phyloP scores from a whole-genome alignment of 306 rosid species.

The Inga oerstediana region DNA sequence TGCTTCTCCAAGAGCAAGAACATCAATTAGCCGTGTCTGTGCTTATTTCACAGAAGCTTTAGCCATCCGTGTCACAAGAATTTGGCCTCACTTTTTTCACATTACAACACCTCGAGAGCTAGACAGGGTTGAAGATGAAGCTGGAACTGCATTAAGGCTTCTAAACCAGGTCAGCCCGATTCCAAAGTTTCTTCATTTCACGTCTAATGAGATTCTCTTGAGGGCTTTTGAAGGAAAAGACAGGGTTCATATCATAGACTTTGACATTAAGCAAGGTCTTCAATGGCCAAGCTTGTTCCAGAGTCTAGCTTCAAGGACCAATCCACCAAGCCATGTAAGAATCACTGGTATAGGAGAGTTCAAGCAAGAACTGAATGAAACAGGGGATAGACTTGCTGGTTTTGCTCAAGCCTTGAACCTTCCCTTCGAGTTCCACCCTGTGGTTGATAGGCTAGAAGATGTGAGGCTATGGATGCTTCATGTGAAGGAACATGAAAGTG shows the following conservation, averaged over 20 bases:
- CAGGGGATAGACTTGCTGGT: conserved; percentile 88
- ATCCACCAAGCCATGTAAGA: conserved; percentile 90
- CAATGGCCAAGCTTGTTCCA: conserved; percentile 98
- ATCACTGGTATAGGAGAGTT: conserved; percentile 94
- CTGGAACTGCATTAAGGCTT: conserved; percentile 68
- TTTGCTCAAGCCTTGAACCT: conserved; percentile 81
- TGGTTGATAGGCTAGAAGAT: conserved; percentile 94
- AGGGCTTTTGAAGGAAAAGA: conserved; percentile 98
- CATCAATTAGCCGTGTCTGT: conserved; percentile 64
- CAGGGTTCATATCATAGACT: conserved; percentile 93
- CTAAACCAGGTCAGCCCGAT: conserved; percentile 84
- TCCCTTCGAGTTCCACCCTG: conserved; percentile 92
- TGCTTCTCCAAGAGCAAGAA: conserved; percentile 75
- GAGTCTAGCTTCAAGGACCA: conserved; percentile 75
- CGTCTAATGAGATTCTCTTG: conserved; percentile 83
- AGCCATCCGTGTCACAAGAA: conserved; percentile 74
- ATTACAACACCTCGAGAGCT: conserved; percentile 73
- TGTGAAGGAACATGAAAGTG: conserved; percentile 87
- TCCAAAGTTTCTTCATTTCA: conserved; percentile 89
- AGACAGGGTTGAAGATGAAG: conserved; percentile 77
- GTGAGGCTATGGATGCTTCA: conserved; percentile 99
- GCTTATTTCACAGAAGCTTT: conserved; percentile 90
- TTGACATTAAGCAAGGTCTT: conserved; percentile 89
- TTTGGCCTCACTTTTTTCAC: conserved; percentile 91
- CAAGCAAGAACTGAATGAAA: conserved; percentile 86